Evolutionary conservation across 1,284 basidiomycete species (phyloP), one percentile per base, ranked within the genome.

Genomic region (Amylostereum chailletii): DNA sequence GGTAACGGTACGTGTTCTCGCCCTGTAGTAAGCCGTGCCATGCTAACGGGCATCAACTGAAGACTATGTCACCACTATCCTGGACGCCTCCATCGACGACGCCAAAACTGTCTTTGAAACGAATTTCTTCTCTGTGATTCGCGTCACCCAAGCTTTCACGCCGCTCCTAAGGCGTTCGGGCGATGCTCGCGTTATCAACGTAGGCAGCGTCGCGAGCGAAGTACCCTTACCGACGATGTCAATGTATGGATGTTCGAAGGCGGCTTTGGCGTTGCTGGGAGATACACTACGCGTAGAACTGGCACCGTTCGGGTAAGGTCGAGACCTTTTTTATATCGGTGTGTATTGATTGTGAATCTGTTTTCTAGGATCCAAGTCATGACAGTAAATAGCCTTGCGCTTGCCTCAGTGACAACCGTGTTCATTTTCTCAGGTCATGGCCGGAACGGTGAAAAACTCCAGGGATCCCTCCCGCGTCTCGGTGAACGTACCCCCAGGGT

Each of bases 241-340:
- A 5, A 52, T 55, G 2, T 67, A 66, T 50, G 64, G 60, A 45
- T 53, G 57, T 5, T 57, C 51, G 48, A 68, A 68, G 50, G 65
- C 65, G 1, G 65, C 62, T 1, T 33, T 67, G n/a, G 53, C 57
- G 36, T 48, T 60, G 3, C 60, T 55, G 9, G 52, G 58, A 8
- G 57, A 68, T 42, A 63, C 63, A 0, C 49, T 65, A 10, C 55
- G 65, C 1, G 53, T 65, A 8, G 66, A 68, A 41, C 48, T 68
- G 37, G 58, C 56, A 3, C 64, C 66, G 2, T 48, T 51, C 46
- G 42, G 36, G 51, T 51, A 29, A 29, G 46, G 34, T n/a, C 37
- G n/a, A 6, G 5, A 5, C 38, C 9, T 30, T 32, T 33, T 10
- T 33, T 30, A 19, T 11, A 2, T 4, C 32, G 7, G 8, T 10